Percentiles rank a stretch among this genome's conserved stretches.
phyloP scores from a whole-genome alignment of 106 monocot genomes.

The Hemerocallis citrina region DNA sequence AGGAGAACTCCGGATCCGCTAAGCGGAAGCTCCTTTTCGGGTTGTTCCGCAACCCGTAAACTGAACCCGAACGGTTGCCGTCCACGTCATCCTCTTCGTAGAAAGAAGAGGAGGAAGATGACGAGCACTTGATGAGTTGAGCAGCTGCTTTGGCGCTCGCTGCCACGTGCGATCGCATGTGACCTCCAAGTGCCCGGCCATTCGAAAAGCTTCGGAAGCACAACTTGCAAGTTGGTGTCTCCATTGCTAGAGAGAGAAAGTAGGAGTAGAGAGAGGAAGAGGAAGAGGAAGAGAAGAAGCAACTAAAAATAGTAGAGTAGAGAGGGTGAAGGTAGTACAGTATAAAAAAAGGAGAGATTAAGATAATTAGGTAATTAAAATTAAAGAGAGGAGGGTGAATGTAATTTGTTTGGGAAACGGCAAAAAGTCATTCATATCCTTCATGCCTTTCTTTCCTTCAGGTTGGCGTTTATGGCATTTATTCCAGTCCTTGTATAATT shows the following conservation, averaged over 20 bases:
- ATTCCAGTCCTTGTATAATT: background rate
- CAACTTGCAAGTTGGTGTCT: slow-evolving; percentile 64
- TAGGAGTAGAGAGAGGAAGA: background rate
- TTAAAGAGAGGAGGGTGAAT: background rate
- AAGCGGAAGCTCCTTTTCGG: too few species aligned
- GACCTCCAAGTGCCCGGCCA: slow-evolving; percentile 53
- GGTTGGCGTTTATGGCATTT: background rate
- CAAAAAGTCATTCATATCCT: background rate
- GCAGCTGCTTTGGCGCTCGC: slow-evolving; percentile 7
- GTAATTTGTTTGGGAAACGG: background rate
- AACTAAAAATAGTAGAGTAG: background rate
- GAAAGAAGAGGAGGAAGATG: background rate
- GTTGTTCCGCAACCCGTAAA: too few species aligned
- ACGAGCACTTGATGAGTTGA: background rate
- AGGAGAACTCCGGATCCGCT: too few species aligned
- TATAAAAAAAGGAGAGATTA: background rate
- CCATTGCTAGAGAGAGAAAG: slow-evolving; percentile 14
- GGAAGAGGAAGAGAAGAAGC: slow-evolving; percentile 1
- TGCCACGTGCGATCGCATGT: slow-evolving; percentile 61
- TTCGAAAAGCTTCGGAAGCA: slow-evolving; percentile 53
- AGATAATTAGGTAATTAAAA: background rate
- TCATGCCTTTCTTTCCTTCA: background rate
- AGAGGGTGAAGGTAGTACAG: too few species aligned
- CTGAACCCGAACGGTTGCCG: too few species aligned
- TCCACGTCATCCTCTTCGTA: background rate